Conservation (phyloP, 768 basidiomycete genomes). For the Candolleomyces aberdarensis region DNA sequence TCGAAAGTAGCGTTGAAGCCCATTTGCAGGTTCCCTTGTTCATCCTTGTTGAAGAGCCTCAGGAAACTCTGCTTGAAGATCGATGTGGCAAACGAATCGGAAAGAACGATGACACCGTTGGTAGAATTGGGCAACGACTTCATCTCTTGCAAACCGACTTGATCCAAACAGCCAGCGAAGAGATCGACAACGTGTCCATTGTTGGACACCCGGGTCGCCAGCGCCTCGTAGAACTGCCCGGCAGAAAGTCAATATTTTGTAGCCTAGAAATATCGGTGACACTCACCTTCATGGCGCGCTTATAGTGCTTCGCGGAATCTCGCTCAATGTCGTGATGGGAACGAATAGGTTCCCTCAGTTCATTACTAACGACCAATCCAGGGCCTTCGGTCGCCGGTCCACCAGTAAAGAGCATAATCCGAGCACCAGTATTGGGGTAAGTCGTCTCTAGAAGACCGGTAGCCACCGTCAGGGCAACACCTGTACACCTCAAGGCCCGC, state of each 20-base stretch:
- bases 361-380: constrained; percentile 93
- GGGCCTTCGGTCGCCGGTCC: constrained; percentile 97
- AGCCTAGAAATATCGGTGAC: constrained; percentile 9
- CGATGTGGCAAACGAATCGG: constrained; percentile 95
- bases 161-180: constrained; percentile 96
- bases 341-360: constrained; percentile 94
- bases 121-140: constrained; percentile 93
- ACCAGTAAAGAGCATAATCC: constrained; percentile 95
- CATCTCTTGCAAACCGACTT: constrained; percentile 98
- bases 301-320: constrained; percentile 95
- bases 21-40: constrained; percentile 90
- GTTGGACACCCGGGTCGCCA: constrained; percentile 88
- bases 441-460: constrained; percentile 91
- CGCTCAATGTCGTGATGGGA: constrained; percentile 99
- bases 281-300: constrained; percentile 87
- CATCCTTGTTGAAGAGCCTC: constrained; percentile 88
- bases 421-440: constrained; percentile 93
- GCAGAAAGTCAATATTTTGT: constrained; percentile 11
- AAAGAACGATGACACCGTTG: constrained; percentile 93
- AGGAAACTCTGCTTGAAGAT: constrained; percentile 99
- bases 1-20: constrained; percentile 99
- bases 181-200: constrained; percentile 95
- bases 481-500: constrained; percentile 90
- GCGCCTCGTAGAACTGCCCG: constrained; percentile 86
- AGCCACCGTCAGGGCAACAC: constrained; percentile 91